Percentiles rank a stretch among this genome's conserved stretches.
Conservation (phyloP, 768 basidiomycete species). For the Amanita phalloides region DNA sequence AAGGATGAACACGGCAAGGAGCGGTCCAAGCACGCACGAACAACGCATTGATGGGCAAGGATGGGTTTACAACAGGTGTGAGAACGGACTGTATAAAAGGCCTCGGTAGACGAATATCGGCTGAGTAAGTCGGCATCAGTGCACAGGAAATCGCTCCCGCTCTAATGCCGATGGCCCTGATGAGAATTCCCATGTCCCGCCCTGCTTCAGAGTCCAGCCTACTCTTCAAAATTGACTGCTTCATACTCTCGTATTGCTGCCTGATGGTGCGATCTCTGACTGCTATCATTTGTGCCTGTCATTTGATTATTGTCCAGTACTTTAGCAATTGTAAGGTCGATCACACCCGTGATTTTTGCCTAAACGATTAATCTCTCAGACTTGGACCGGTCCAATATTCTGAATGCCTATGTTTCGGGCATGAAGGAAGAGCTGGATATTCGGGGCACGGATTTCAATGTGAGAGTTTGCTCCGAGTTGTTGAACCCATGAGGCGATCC, state of each 20-base stretch:
- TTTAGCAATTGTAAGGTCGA: conserved; percentile 45
- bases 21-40: background rate
- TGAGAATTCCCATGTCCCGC: background rate
- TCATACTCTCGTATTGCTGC: conserved; percentile 63
- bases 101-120: background rate
- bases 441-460: conserved; percentile 55
- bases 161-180: background rate
- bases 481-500: conserved; percentile 1
- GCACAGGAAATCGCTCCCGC: background rate
- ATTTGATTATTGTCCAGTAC: conserved; percentile 27
- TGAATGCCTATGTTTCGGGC: conserved; percentile 71
- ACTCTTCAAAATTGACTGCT: conserved; percentile 53
- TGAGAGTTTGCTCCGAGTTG: conserved; percentile 10
- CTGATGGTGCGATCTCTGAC: conserved; percentile 36
- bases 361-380: conserved; percentile 23
- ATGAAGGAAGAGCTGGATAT: conserved; percentile 66
- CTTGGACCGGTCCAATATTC: conserved; percentile 57
- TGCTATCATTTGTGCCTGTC: background rate
- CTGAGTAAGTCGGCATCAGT: background rate
- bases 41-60: background rate
- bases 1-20: background rate
- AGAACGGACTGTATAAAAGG: background rate
- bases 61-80: background rate
- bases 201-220: conserved; percentile 32
- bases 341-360: background rate